Evolutionary conservation across 768 basidiomycete genomes (phyloP).

Genomic region (Phlebiopsis gigantea): DNA sequence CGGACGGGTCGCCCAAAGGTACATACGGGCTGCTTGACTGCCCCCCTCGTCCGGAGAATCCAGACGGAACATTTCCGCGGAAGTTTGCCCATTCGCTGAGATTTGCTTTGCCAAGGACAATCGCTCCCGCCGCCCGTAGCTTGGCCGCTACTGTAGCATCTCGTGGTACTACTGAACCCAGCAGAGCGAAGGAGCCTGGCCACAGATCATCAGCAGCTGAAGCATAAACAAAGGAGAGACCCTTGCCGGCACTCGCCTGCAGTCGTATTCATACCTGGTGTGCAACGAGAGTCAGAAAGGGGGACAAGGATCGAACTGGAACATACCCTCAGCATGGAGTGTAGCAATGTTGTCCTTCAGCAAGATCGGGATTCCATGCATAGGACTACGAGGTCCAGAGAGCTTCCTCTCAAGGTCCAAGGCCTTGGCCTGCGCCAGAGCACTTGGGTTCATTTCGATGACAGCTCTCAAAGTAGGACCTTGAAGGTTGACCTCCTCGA

Average conservation of each 20-base stretch:
- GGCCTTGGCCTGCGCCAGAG: constrained; percentile 43
- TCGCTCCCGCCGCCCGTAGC: constrained; percentile 29
- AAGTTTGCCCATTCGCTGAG: constrained; percentile 40
- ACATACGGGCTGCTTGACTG: constrained; percentile 38
- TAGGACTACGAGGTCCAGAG: constrained; percentile 15
- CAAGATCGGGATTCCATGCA: constrained; percentile 33
- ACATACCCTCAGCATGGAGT: constrained; percentile 25
- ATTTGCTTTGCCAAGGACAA: constrained; percentile 37
- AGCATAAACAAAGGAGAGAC: too few species aligned
- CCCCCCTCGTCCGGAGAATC: constrained; percentile 43
- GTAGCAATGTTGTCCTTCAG: constrained; percentile 36
- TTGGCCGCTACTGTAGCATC: constrained; percentile 26
- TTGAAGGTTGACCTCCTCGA: constrained; percentile 62
- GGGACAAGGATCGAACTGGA: too few species aligned
- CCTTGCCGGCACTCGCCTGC: constrained; percentile 24
- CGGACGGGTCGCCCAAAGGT: constrained; percentile 35
- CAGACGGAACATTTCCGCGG: constrained; percentile 32
- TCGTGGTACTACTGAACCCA: constrained; percentile 28
- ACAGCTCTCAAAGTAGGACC: constrained; percentile 55
- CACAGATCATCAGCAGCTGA: too few species aligned
- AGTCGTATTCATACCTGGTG: constrained; percentile 30
- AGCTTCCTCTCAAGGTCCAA: constrained; percentile 19
- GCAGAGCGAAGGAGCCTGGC: constrained; percentile 28
- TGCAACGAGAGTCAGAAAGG: not conserved
- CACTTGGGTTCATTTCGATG: constrained; percentile 50